phyloP scores from a whole-genome alignment of 192 early-diverging fungal species.

The Gigaspora rosea region DNA sequence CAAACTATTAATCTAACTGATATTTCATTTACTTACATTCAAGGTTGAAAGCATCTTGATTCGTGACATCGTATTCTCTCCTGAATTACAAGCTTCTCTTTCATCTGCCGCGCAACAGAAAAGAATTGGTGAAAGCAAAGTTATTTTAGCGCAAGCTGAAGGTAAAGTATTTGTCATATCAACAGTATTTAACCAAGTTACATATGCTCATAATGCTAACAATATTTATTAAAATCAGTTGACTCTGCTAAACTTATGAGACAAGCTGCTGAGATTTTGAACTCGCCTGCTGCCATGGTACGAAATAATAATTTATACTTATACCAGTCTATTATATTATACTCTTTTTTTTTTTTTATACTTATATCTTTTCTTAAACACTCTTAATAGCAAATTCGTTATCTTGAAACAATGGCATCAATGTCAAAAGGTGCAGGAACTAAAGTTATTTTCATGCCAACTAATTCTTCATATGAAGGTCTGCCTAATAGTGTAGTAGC shows the following conservation, averaged over 20 bases:
- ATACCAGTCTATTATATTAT: not conserved
- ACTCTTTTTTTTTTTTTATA: conserved; percentile 10
- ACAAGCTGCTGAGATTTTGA: conserved; percentile 90
- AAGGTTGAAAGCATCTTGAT: conserved; percentile 77
- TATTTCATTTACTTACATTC: not conserved
- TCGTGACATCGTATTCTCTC: conserved; percentile 79
- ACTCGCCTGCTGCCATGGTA: conserved; percentile 71
- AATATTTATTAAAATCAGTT: conserved; percentile 42
- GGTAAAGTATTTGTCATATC: not conserved
- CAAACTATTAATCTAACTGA: not conserved
- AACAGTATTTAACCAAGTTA: not conserved
- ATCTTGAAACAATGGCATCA: conserved; percentile 78
- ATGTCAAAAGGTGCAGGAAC: conserved; percentile 77
- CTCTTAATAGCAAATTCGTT: conserved; percentile 79
- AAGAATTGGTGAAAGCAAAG: conserved; percentile 85
- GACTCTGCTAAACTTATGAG: conserved; percentile 90
- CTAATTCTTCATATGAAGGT: not conserved
- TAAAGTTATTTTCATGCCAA: conserved; percentile 73
- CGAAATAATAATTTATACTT: too few relatives aligned
- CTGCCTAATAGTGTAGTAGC: not conserved
- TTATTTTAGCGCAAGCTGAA: conserved; percentile 86
- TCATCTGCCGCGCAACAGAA: conserved; percentile 88
- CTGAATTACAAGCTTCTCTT: conserved; percentile 79
- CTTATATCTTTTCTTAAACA: not conserved
- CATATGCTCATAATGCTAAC: not conserved